Base-by-base conservation (phyloP, 805 yeast species). In the Dipodascopsis uninucleata region DNA sequence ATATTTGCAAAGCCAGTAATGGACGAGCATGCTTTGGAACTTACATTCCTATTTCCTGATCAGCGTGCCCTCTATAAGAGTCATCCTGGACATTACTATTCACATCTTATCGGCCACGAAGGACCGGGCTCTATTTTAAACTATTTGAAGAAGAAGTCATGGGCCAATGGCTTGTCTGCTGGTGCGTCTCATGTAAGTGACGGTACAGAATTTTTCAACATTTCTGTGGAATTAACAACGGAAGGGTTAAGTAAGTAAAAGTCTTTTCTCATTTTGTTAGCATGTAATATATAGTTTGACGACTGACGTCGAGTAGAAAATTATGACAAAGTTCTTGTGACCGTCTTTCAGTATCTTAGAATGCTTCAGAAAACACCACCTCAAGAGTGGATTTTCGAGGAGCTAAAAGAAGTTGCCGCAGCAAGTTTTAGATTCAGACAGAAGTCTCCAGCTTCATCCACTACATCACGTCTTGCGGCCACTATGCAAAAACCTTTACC, bases 31-130 rank as follows among this genome's bases (percentile, higher is more conserved):
- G 72, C 75, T 48, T 61, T 93, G 34, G 82, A 79, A 52, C 47
- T 93, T 10, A 63, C 76, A 2, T 93, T 93, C 64, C 70, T 75
- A 40, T 76, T 85, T 9, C 96, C 96, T 2, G 88, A 85, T 59
- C 81, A 81, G 53, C 75, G 76, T 40, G 75, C 74, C 21, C 63
- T 68, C 39, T 85, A 89, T 85, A 74, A 75, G 42, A 72, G 75
- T 20, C 78, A 78, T 55, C 95, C 97, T 0, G 72, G 77, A 5
- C 77, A 74, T 44, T 84, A 87, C 64, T 75, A 70, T 54, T 77
- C 89, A 17, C 97, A 93, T 63, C 70, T 93, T 41, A 68, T 90
- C 37, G 97, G 97, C 31, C 97, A 90, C 64, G 98, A 90, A 67
- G 85, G 93, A 37, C 73, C 81, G 38, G 97, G 97, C 1, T 87